A percentile compares a stretch with the other conserved stretches of the same genome.
Evolutionary conservation across 1,284 basidiomycete genomes (phyloP).

Genomic region (Sporisorium iseilematis-ciliati): DNA sequence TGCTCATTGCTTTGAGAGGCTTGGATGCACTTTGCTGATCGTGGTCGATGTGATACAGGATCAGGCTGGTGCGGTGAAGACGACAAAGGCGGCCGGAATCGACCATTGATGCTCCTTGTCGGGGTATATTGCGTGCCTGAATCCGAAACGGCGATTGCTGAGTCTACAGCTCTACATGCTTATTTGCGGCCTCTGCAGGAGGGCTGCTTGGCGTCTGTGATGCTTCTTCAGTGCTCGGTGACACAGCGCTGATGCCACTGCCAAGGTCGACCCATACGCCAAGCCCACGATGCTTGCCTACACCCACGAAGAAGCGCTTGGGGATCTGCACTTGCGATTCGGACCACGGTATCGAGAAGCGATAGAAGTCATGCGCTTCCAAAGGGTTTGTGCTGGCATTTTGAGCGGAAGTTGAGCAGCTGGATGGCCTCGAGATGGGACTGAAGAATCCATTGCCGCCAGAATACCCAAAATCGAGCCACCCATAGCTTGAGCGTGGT

Average conservation of each 20-base stretch:
- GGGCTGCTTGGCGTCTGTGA: not conserved
- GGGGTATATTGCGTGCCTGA: conserved; percentile 11
- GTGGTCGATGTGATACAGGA: no score
- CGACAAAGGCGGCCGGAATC: not conserved
- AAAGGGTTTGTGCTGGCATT: not conserved
- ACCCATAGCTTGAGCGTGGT: conserved; percentile 34
- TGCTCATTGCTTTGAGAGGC: no score
- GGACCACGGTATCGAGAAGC: conserved; percentile 36
- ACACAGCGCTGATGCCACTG: conserved; percentile 1
- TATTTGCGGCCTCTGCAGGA: not conserved
- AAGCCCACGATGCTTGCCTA: conserved; percentile 37
- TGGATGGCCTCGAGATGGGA: conserved; percentile 13
- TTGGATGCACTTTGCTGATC: no score
- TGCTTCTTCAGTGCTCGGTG: not conserved
- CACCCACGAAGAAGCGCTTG: conserved; percentile 40
- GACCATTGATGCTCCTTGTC: not conserved
- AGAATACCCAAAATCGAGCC: conserved; percentile 39
- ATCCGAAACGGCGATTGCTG: not conserved
- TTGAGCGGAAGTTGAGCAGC: not conserved
- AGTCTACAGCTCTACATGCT: conserved; percentile 12
- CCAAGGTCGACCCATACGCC: conserved; percentile 46
- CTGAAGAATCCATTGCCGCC: conserved; percentile 46
- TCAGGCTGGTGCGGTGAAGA: not conserved
- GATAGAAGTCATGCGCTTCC: conserved; percentile 5
- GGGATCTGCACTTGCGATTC: conserved; percentile 26